Percentiles rank a stretch among this genome's conserved stretches.
Conservation (phyloP, 805 yeast species). For the Yarrowia bubula region DNA sequence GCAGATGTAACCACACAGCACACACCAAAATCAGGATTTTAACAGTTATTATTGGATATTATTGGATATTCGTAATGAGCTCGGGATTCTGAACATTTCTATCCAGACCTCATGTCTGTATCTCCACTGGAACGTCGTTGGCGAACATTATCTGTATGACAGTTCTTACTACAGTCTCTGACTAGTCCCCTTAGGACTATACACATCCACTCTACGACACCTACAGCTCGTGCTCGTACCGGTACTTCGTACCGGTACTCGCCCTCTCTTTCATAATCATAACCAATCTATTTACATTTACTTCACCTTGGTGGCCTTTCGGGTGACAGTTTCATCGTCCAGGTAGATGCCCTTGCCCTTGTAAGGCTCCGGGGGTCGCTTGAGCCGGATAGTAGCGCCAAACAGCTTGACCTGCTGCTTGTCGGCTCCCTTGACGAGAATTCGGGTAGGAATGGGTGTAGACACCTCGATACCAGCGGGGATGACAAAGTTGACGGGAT, state of each 20-base stretch:
- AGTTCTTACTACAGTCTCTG: no score
- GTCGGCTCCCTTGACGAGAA: conserved; percentile 81
- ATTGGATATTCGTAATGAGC: no score
- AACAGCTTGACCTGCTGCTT: conserved; percentile 82
- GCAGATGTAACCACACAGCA: no score
- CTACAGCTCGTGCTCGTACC: no score
- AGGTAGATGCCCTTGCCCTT: conserved; percentile 97
- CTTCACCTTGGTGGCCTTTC: conserved; percentile 93
- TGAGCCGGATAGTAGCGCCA: conserved; percentile 82
- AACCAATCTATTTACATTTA: conserved; percentile 39
- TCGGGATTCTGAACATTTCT: no score
- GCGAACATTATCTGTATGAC: no score
- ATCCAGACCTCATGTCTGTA: no score
- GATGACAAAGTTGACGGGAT: conserved; percentile 68
- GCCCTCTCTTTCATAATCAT: not conserved
- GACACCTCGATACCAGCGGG: conserved; percentile 75
- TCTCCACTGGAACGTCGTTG: not conserved
- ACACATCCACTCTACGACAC: no score
- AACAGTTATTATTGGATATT: no score
- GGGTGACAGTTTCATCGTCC: conserved; percentile 82
- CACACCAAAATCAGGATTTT: no score
- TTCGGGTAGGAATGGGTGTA: conserved; percentile 81
- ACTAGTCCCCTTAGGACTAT: no score
- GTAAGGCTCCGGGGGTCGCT: conserved; percentile 96
- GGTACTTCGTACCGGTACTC: no score